Evolutionary conservation across 2,329 filamentous ascomycete genomes (phyloP), one percentile per base, ranked within the genome.

Genomic region (Fusarium paranaense): DNA sequence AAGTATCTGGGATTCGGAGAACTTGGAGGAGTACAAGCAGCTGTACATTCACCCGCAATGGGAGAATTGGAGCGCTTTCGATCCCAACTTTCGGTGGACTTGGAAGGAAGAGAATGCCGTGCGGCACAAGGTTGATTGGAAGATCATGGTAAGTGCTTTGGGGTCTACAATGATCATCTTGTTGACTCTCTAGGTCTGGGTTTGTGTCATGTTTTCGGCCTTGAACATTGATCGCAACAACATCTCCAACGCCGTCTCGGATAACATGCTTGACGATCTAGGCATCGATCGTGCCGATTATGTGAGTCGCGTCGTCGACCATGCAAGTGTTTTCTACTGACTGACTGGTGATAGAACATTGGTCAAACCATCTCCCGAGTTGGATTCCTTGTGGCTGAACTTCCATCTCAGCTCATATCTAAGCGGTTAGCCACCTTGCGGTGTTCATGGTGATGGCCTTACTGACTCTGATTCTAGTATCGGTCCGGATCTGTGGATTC

Each of bases 401-500:
- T 72, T 0, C 69, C 69, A 0, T 69, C 69, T 6, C 70, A 72
- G n/a, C 30, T 72, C 0, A 69, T 72, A 1, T 66, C 61, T 0
- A 72, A 72, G 20, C 62, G 69, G 70, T 66, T 6, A 16, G 59
- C 10, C 7, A 27, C 37, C 14, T 14, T 20, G 2, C 4, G 13
- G 16, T 10, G 4, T 9, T 11, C 11, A 27, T 58, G 2, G 16
- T 22, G 18, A 11, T n/a, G 22, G 6, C 14, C 9, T 30, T n/a
- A 18, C 33, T 64, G 6, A 64, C 27, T 27, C 8, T 42, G 27
- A 5, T 54, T 54, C 42, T 9, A 72, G 70, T 70, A 78, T 82
- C 45, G 87, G 87, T 2, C 86, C 87, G 0, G 82, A 86, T 45
- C 82, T 83, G 22, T 87, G 89, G 81, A 86, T 87, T n/a, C 87